phyloP scores from a whole-genome alignment of 2,329 filamentous ascomycete genomes.

The Nectriaceae sp. region DNA sequence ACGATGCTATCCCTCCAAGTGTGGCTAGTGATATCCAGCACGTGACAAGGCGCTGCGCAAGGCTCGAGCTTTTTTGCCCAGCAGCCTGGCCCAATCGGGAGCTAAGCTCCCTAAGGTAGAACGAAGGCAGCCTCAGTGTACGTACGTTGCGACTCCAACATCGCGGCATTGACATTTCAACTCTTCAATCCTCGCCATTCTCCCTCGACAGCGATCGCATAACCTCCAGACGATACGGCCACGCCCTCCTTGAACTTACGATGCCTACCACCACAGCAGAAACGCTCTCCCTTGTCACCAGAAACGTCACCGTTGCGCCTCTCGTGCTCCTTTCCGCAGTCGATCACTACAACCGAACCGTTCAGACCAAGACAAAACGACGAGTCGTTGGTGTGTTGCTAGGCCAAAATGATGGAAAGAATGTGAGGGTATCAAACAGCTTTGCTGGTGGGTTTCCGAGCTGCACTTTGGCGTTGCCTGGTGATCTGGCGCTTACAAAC shows the following conservation, averaged over 20 bases:
- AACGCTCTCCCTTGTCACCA: constrained; percentile 90
- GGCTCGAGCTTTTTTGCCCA: constrained; percentile 9
- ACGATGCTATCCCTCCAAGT: neutral
- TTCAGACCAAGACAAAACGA: constrained; percentile 80
- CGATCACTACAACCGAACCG: constrained; percentile 95
- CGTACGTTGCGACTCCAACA: constrained; percentile 30
- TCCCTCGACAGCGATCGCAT: constrained; percentile 17
- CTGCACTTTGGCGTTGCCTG: constrained; percentile 6
- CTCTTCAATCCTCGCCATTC: constrained; percentile 15
- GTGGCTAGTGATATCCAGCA: constrained; percentile 2
- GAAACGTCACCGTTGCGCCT: constrained; percentile 95
- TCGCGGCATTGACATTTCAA: constrained; percentile 20
- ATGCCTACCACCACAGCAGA: constrained; percentile 98
- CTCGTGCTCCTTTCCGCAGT: constrained; percentile 96
- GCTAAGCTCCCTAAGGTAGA: constrained; percentile 28
- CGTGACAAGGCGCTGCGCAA: constrained; percentile 9
- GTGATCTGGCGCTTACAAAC: constrained; percentile 15
- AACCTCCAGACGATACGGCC: constrained; percentile 15
- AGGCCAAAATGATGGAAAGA: constrained; percentile 94
- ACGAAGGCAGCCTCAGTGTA: constrained; percentile 35
- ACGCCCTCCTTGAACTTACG: constrained; percentile 33
- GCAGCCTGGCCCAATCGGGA: constrained; percentile 28
- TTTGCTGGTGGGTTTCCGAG: constrained; percentile 73
- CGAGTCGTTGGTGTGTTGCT: constrained; percentile 93
- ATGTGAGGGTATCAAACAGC: constrained; percentile 96